A percentile compares a stretch with the other conserved stretches of the same genome.
phyloP scores from a whole-genome alignment of 768 basidiomycete genomes.

The Leccinum boreale region DNA sequence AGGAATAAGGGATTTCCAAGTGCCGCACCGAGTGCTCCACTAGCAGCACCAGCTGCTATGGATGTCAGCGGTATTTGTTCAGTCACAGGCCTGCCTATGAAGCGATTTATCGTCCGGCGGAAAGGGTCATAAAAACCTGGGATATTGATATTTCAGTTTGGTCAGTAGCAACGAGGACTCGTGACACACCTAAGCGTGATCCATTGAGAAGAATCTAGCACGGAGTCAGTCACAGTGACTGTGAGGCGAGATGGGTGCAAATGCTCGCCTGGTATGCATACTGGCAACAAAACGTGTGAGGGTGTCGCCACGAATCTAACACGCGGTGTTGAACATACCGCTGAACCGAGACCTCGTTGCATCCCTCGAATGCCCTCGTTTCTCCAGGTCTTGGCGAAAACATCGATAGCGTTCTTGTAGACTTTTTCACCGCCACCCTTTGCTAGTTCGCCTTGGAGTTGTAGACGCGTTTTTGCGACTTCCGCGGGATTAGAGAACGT shows the following conservation, averaged over 20 bases:
- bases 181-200: constrained; percentile 70
- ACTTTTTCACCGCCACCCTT: constrained; percentile 69
- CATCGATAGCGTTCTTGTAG: constrained; percentile 89
- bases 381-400: constrained; percentile 79
- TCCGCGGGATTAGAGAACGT: constrained; percentile 78
- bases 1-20: constrained; percentile 91
- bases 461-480: constrained; percentile 86
- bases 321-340: constrained; percentile 48
- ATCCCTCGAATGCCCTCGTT: constrained; percentile 90
- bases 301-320: background rate
- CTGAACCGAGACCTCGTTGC: constrained; percentile 88
- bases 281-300: constrained; percentile 38
- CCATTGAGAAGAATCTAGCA: constrained; percentile 86
- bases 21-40: constrained; percentile 84
- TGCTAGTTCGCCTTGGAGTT: constrained; percentile 93
- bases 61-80: constrained; percentile 76
- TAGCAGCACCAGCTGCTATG: constrained; percentile 80
- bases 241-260: background rate
- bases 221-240: constrained; percentile 3
- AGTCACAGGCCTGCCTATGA: constrained; percentile 58
- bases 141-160: constrained; percentile 9
- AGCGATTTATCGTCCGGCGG: constrained; percentile 62
- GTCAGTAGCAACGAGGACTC: background rate
- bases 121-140: constrained; percentile 96
- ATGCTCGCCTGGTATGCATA: constrained; percentile 84